These are phyloP conservation scores for Rhizophagus sp. DNA, from an alignment of 192 early-diverging fungal species.

Conservation along the genomic window DNA sequence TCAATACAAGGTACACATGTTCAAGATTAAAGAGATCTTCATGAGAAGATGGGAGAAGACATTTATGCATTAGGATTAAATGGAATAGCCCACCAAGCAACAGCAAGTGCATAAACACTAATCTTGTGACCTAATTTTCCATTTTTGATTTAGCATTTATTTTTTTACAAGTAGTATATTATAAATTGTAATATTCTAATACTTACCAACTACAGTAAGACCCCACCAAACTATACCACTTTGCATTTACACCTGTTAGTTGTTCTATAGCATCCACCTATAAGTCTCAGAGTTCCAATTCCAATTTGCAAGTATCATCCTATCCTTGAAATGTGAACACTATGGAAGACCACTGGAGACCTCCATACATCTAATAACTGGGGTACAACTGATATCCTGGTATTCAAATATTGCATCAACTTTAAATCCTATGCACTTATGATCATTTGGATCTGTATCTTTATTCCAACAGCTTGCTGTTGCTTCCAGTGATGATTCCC, in stretches of 20 bases:
- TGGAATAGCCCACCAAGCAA: no score
- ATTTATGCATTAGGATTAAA: no score
- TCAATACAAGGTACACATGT: no score
- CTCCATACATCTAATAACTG: constrained; percentile 26
- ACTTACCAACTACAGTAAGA: constrained; percentile 33
- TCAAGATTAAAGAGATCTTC: no score
- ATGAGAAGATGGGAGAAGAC: no score
- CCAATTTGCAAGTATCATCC: constrained; percentile 27
- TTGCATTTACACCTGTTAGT: constrained; percentile 9
- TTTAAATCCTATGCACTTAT: constrained; percentile 31
- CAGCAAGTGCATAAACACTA: constrained; percentile 25
- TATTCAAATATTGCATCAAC: constrained; percentile 32
- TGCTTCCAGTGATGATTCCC: no score
- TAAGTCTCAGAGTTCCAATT: constrained; percentile 26
- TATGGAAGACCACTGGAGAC: constrained; percentile 29
- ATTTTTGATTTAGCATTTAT: constrained; percentile 4
- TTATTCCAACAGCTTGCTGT: constrained; percentile 19
- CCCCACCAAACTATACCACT: constrained; percentile 14
- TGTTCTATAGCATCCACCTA: constrained; percentile 21
- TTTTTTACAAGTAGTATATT: background rate
- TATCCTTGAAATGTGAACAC: constrained; percentile 31
- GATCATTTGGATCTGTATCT: constrained; percentile 26
- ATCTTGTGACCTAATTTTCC: background rate
- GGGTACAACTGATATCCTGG: constrained; percentile 28
- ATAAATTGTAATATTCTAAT: constrained; percentile 25